A percentile compares a stretch with the other conserved stretches of the same genome.
These are phyloP conservation scores for Aureobasidium sp. DNA, from an alignment of 2,329 filamentous ascomycete species.

Conservation along the genomic window DNA sequence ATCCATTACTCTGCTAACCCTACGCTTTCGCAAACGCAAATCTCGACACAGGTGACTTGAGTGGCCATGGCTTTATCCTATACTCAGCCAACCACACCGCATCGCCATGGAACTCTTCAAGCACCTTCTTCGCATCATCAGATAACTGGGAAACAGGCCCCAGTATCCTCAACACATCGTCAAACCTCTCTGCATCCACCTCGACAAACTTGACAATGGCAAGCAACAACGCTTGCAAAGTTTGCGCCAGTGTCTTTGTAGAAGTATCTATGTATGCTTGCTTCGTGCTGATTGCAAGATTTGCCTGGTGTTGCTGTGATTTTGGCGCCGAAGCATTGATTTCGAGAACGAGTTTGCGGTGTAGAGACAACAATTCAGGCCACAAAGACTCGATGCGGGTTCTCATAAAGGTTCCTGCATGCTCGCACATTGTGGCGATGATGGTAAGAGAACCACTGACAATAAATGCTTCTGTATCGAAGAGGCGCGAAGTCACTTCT, in stretches of 20 bases:
- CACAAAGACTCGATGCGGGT: conserved; percentile 69
- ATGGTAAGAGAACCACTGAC: conserved; percentile 61
- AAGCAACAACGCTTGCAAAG: conserved; percentile 50
- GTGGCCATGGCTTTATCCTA: not conserved
- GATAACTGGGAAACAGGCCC: conserved; percentile 30
- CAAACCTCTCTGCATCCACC: conserved; percentile 61
- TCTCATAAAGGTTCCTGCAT: conserved; percentile 73
- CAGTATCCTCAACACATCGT: conserved; percentile 60
- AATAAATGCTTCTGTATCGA: conserved; percentile 61
- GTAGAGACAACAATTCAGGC: conserved; percentile 31
- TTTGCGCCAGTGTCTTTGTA: conserved; percentile 56
- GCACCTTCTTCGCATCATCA: conserved; percentile 44
- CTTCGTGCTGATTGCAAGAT: not conserved
- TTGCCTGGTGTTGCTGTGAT: not conserved
- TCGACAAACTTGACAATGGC: conserved; percentile 54
- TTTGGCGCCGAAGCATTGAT: not conserved
- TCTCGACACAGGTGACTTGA: not conserved
- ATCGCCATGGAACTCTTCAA: conserved; percentile 62
- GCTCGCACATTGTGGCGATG: conserved; percentile 58
- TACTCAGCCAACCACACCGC: conserved; percentile 59
- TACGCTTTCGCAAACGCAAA: conserved; percentile 1
- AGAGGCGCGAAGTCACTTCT: conserved; percentile 59
- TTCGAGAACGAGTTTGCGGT: conserved; percentile 14
- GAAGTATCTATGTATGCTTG: conserved; percentile 35
- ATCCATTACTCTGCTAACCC: not conserved